These are phyloP conservation scores for Skeletonema potamos DNA, from an alignment of 108 stramenopile genomes.

Conservation along the genomic window DNA sequence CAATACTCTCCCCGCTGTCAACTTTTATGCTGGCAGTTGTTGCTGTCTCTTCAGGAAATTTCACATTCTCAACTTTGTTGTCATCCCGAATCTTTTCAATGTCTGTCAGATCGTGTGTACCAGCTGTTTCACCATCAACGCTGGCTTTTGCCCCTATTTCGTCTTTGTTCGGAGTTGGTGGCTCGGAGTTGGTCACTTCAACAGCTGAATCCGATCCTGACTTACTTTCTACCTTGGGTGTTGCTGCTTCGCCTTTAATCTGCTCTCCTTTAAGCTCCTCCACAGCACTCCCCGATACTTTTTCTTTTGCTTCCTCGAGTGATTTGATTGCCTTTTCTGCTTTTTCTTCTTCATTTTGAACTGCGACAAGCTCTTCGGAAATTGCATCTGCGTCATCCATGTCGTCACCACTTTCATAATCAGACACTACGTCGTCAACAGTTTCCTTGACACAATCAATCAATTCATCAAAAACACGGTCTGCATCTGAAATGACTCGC, in stretches of 20 bases:
- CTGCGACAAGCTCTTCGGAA: background rate
- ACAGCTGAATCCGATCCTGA: background rate
- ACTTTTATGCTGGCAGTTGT: background rate
- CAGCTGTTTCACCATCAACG: background rate
- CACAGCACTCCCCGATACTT: background rate
- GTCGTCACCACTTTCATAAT: background rate
- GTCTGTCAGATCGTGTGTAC: background rate
- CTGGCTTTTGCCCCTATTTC: background rate
- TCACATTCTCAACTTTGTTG: background rate
- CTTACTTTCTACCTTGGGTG: background rate
- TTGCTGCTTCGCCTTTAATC: background rate
- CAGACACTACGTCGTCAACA: constrained; percentile 2
- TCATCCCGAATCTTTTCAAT: background rate
- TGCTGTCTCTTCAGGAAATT: background rate
- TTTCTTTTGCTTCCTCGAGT: background rate
- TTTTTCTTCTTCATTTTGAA: background rate
- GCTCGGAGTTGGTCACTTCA: background rate
- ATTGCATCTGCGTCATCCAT: background rate
- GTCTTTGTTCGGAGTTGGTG: no score
- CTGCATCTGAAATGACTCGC: background rate
- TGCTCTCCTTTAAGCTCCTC: background rate
- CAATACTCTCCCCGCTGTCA: background rate
- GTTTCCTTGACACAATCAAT: constrained; percentile 11
- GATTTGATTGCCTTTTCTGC: background rate
- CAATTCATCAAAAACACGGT: background rate